These are phyloP conservation scores for Citrus sp. DNA, from an alignment of 345 rosid species.

Conservation along the genomic window DNA sequence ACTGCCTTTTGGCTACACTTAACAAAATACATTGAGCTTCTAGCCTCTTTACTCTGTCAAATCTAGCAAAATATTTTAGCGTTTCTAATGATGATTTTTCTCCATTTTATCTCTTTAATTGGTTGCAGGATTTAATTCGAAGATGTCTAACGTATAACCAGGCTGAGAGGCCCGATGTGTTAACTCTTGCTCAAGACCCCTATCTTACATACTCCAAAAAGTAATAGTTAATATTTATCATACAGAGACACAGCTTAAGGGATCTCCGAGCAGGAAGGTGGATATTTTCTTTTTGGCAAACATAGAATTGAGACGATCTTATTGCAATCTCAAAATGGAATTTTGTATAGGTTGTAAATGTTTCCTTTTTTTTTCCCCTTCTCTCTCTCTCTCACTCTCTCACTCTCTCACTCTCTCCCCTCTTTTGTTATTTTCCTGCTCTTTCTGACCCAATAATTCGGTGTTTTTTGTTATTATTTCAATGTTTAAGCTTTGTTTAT, in stretches of 20 bases:
- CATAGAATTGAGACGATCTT: slow-evolving; percentile 5
- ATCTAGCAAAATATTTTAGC: not conserved
- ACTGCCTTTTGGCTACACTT: not conserved
- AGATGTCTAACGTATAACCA: slow-evolving; percentile 90
- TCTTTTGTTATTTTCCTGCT: not conserved
- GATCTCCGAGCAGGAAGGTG: slow-evolving; percentile 12
- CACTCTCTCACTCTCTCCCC: not conserved
- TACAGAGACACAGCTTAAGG: slow-evolving; percentile 18
- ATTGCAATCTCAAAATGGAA: slow-evolving; percentile 14
- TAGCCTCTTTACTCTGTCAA: not conserved
- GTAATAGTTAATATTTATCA: slow-evolving; percentile 19
- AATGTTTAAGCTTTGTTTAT: not conserved
- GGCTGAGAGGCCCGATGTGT: slow-evolving; percentile 84
- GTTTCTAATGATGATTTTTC: not conserved
- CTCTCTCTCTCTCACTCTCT: too few relatives aligned
- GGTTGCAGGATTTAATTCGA: slow-evolving; percentile 84
- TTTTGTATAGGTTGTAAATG: slow-evolving; percentile 53
- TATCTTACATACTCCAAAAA: slow-evolving; percentile 76
- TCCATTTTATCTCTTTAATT: not conserved
- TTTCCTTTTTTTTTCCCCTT: not conserved
- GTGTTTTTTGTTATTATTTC: not conserved
- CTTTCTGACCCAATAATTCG: not conserved
- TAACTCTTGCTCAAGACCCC: slow-evolving; percentile 78
- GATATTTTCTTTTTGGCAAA: slow-evolving; percentile 14
- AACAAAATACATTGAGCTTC: not conserved